phyloP scores from a whole-genome alignment of 1,139 yeast species.

The Candida labiduridarum region DNA sequence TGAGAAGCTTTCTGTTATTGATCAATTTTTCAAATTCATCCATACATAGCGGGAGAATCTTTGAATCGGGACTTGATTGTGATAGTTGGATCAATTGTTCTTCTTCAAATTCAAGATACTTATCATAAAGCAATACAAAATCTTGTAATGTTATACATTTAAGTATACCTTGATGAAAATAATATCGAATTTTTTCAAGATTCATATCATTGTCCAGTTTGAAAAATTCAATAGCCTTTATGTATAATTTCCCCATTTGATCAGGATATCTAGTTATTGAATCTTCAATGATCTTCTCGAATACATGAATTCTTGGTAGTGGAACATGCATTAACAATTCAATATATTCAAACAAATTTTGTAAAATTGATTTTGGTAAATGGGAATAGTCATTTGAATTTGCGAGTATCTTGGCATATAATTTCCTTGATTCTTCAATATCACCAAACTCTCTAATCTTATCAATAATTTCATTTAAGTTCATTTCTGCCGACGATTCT shows the following conservation, averaged over 20 bases:
- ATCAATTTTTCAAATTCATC: constrained; percentile 57
- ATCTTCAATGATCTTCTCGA: constrained; percentile 11
- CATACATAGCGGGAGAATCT: constrained; percentile 45
- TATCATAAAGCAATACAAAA: constrained; percentile 66
- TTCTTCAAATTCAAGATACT: constrained; percentile 66
- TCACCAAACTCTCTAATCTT: constrained; percentile 30
- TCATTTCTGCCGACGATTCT: constrained; percentile 7
- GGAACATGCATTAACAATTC: constrained; percentile 36
- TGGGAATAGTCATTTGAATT: constrained; percentile 17
- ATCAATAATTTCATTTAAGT: constrained; percentile 22
- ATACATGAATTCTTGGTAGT: neutral
- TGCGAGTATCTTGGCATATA: constrained; percentile 19
- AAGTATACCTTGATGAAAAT: constrained; percentile 51
- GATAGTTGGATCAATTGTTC: constrained; percentile 27
- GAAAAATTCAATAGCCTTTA: constrained; percentile 53
- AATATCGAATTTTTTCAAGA: constrained; percentile 45
- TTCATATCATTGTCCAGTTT: constrained; percentile 24
- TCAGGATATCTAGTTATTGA: constrained; percentile 55
- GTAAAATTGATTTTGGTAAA: constrained; percentile 19
- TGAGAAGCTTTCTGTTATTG: constrained; percentile 53
- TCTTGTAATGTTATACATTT: constrained; percentile 58
- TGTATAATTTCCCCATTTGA: constrained; percentile 54
- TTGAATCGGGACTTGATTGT: constrained; percentile 24
- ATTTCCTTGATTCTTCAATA: constrained; percentile 14
- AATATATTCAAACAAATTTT: constrained; percentile 50